Evolutionary conservation across 148 eudicot species (phyloP), one percentile per base, ranked within the genome.

Genomic region (Chenopodium suecicum): DNA sequence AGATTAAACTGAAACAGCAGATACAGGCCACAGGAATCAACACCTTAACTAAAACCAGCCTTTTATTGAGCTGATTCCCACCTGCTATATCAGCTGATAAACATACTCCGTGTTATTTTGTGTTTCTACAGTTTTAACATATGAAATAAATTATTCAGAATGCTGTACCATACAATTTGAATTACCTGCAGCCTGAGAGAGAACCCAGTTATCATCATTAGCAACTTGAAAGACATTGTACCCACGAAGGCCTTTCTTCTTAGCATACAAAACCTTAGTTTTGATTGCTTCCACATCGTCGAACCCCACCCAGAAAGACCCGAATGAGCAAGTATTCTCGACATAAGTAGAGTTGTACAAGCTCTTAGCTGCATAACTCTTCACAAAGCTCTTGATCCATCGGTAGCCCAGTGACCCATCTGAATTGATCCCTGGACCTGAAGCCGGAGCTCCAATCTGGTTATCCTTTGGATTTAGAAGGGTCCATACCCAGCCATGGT

Each of bases 271-370:
- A 80, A 87, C 88, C 86, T 90, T 90, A 50, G 78, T 78, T 76
- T 46, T 81, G 9, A 88, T 82, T 16, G 91, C 88, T 75, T 88
- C 89, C 9, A 88, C 88, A 62, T 85, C 92, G 52, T 90, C 90
- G 82, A 79, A 90, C 12, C 86, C 88, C 14, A 90, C 83, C 90
- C 92, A 90, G 56, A 77, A 74, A 2, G 87, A 80, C 29, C 78
- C 84, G 73, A 75, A 73, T 0, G 77, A 72, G 65, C 84, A 80
- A 67, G 82, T 85, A 34, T 85, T 88, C 69, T 84, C 82, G 2
- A 86, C 90, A 27, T 82, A 86, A 8, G 82, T 82, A 5, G 85
- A 70, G 76, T 86, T 86, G 63, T 79, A 90, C 60, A 73, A 68
- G 14, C 82, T 56, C 16, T 34, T 25, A 31, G 25, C 85, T 20